phyloP scores from a whole-genome alignment of 169 alveolate genomes.

The Cryptosporidium muris region DNA sequence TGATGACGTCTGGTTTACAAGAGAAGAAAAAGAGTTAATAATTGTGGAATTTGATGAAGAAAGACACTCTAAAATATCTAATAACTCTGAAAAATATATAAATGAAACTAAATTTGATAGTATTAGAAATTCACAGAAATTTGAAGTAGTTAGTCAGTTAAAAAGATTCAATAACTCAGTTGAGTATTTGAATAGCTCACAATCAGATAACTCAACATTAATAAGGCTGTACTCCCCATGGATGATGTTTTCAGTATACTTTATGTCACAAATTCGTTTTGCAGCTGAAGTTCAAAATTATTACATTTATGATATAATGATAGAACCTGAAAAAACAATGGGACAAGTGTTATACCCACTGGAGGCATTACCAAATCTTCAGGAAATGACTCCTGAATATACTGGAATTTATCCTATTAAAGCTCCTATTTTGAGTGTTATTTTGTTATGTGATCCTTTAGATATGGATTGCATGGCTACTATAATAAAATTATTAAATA shows the following conservation, averaged over 20 bases:
- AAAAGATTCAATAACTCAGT: no score
- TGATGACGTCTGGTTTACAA: slow-evolving; percentile 63
- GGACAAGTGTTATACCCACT: slow-evolving; percentile 59
- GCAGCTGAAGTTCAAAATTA: slow-evolving; percentile 18
- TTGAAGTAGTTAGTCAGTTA: neutral
- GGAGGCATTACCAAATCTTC: slow-evolving; percentile 27
- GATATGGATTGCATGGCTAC: slow-evolving; percentile 64
- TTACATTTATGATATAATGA: slow-evolving; percentile 54
- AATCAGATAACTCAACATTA: no score
- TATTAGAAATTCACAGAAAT: neutral
- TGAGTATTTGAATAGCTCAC: no score
- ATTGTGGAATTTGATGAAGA: neutral
- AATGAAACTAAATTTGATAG: no score
- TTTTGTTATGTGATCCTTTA: slow-evolving; percentile 57
- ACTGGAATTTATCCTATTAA: slow-evolving; percentile 54
- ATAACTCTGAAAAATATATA: neutral
- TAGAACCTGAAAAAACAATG: slow-evolving; percentile 43
- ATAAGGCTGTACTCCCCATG: slow-evolving; percentile 26
- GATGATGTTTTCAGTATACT: slow-evolving; percentile 61
- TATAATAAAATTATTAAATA: slow-evolving; percentile 22
- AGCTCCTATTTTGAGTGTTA: slow-evolving; percentile 30
- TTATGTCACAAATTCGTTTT: slow-evolving; percentile 13
- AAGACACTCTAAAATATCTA: neutral
- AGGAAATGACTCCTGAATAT: slow-evolving; percentile 18
- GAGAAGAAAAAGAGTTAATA: neutral